Percentiles rank a stretch among this genome's conserved stretches.
Evolutionary conservation across 768 basidiomycete genomes (phyloP).

Genomic region (Chalciporus chontae): DNA sequence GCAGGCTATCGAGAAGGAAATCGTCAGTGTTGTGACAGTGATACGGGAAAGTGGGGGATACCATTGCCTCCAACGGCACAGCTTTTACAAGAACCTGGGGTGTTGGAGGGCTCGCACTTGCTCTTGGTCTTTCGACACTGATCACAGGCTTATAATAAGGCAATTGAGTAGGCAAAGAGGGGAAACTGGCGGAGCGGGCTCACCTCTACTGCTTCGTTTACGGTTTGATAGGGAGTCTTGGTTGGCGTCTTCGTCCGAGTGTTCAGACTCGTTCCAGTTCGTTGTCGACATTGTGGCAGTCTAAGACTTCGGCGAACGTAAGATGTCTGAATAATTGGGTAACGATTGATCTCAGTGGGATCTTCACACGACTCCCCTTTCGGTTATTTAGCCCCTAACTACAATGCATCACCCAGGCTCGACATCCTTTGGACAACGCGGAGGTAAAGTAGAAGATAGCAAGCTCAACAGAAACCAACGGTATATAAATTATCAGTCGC

Average conservation of each 20-base stretch:
- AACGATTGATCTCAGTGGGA: constrained; percentile 5
- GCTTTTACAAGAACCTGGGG: constrained; percentile 57
- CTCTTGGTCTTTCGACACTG: constrained; percentile 86
- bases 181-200: constrained; percentile 5
- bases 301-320: not conserved
- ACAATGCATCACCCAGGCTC: too few species aligned
- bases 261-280: constrained; percentile 57
- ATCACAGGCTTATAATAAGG: constrained; percentile 61
- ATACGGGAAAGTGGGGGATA: constrained; percentile 26
- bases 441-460: not conserved
- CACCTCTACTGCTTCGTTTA: constrained; percentile 66
- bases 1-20: constrained; percentile 43
- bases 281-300: constrained; percentile 25
- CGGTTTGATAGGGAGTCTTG: constrained; percentile 42
- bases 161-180: constrained; percentile 12
- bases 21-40: constrained; percentile 9
- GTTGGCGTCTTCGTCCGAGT: constrained; percentile 52
- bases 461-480: not conserved
- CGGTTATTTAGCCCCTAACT: constrained; percentile 11
- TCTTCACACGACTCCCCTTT: constrained; percentile 17
- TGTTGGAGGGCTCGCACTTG: constrained; percentile 66
- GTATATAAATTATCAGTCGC: not conserved
- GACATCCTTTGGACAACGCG: too few species aligned
- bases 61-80: constrained; percentile 56
- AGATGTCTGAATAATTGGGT: not conserved